Evolutionary conservation across 2,329 filamentous ascomycete genomes (phyloP), one percentile per base, ranked within the genome.

Genomic region (Colletotrichum lupini): DNA sequence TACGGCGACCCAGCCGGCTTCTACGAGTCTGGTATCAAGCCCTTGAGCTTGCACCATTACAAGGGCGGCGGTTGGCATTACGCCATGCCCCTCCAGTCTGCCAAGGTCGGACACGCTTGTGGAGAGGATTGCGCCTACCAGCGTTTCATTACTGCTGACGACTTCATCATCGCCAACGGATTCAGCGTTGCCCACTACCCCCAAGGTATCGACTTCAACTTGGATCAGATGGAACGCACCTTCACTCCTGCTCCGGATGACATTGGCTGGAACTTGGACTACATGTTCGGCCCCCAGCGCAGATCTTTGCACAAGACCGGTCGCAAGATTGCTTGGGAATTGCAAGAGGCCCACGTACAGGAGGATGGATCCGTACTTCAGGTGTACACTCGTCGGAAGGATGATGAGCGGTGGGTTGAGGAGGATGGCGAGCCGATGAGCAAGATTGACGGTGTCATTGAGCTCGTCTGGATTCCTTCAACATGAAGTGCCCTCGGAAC

Each of bases 1-100:
- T 85, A 87, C 70, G 88, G 87, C 60, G 89, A 92, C 77, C 88
- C 89, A 4, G 89, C 89, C 0, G 90, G 90, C 5, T 91, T 92
- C 81, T 92, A 92, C 80, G 90, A 92, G 81, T 87, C 87, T 52
- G 89, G 89, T 35, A 86, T 90, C 75, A 86, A 87, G 75, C 90
- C 90, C 1, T 83, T 92, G 26, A 90, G 88, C 8, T 84, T 92
- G 26, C 90, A 92, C 80, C 90, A 92, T 82, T 92, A 90, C 84
- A 90, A 90, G 77, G 88, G 89, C 59, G 87, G 88, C 56, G 85
- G 87, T 68, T 91, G 88, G 88, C 88, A 90, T 79, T 78, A 80
- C 26, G 87, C 87, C 42, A 83, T 85, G 69, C 89, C 91, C 62
- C 86, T 86, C 77, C 86, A 90, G 74, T 87, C 90, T 78, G 86